Base-by-base conservation (phyloP, 192 early-diverging fungal genomes). In the Lobosporangium transversale region DNA sequence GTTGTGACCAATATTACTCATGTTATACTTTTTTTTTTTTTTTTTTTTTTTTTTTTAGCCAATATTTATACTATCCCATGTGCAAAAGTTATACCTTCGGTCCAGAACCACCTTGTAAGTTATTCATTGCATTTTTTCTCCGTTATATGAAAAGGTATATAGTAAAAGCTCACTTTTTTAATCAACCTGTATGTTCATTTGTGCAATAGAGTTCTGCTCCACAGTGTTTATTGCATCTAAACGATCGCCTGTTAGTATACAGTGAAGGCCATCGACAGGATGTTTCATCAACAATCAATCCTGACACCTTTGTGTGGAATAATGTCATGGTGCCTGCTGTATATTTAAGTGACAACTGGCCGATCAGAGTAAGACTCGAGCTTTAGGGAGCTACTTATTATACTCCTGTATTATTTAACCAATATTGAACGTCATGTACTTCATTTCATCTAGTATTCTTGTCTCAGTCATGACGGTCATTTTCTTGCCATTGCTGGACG, bases 401-500 rank as follows among this genome's bases (percentile, higher is more conserved):
- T 6, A n/a, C n/a, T n/a, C n/a, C n/a, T n/a, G n/a, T n/a, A n/a
- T n/a, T n/a, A n/a, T n/a, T n/a, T n/a, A 3, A 73, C 37, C 15
- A 50, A 12, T 50, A 15, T 32, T 14, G 40, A 20, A 15, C n/a
- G 29, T 23, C 54, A 8, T 37, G n/a, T 51, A n/a, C 9, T 23
- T 65, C 53, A 14, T 53, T 17, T 36, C 6, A 31, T 51, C 4
- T 32, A 90, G 85, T 91, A 89, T 62, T 86, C 89, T 12, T 84
- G 91, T 9, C 82, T 89, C 23, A 91, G 90, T 53, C 71, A 80
- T 9, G 89, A 88, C 27, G 94, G 93, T 12, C 81, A 83, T 21
- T 91, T 85, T 60, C 79, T 97, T 30, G 97, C 94, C 0, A 88
- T 97, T 57, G 93, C 97, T 11, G 97, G 97, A 1, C 83, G 75